Base-by-base conservation (phyloP, 495 filamentous ascomycete genomes). In the Podospora pseudoanserina region DNA sequence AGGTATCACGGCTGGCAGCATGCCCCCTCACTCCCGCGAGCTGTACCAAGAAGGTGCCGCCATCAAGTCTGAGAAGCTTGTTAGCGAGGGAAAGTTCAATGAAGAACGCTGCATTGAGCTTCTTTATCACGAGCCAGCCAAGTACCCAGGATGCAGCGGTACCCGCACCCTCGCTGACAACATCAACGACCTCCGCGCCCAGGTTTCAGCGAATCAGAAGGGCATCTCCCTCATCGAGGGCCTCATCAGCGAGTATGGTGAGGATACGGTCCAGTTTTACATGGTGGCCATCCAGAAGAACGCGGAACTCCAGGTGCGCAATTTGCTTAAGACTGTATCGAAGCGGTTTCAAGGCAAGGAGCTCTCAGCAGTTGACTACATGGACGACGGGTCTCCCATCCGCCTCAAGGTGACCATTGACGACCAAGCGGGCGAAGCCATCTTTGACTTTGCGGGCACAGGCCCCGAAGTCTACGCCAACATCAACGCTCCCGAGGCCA, bases 261-360 rank as follows among this genome's bases (percentile, higher is more conserved):
- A 94, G 69, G 86, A 90, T 3, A 93, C 93, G 0, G 95, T 99
- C 4, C 91, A 97, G 73, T 94, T 94, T 78, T 99, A 99, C 80
- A 99, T 99, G 95, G 82, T 87, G 54, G 90, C 87, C 64, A 98
- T 99, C 74, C 95, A 99, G 76, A 87, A 89, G 64, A 98, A 97
- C 67, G 95, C 95, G 20, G 94, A 97, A 75, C 79, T 86, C 2
- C 91, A 90, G 70, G 95, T 99, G 1, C 86, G 92, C 64, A 90
- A 86, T 65, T 86, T 99, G 3, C 85, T 99, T n/a, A 96, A 91
- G 72, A 80, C 87, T 0, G 88, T 97, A 19, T 85, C 88, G 74
- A 86, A 88, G 73, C 83, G 90, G 18, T 96, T 97, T 75, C 83
- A 89, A 73, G 91, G 92, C 49, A 82, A 87, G 65, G 88, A 92